Percentiles rank a stretch among this genome's conserved stretches.
phyloP scores from a whole-genome alignment of 2,329 filamentous ascomycete genomes.

The Pseudocercospora fuligena region DNA sequence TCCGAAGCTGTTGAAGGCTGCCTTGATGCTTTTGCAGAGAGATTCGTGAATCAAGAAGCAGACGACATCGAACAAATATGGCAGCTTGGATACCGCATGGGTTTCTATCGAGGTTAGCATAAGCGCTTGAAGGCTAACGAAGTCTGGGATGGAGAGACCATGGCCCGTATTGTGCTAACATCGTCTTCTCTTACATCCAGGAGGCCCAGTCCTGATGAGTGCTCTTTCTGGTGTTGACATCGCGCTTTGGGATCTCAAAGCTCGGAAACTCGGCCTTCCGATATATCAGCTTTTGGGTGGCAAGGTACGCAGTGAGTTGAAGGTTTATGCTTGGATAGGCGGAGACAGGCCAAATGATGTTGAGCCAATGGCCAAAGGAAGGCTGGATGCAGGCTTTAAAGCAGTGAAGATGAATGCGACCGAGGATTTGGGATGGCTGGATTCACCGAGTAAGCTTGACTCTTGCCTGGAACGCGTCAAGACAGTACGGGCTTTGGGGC shows the following conservation, averaged over 20 bases:
- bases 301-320: conserved; percentile 70
- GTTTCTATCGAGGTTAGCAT: conserved; percentile 69
- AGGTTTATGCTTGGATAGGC: conserved; percentile 79
- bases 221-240: conserved; percentile 79
- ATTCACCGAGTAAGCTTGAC: conserved; percentile 69
- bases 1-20: conserved; percentile 75
- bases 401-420: conserved; percentile 81
- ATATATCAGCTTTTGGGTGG: conserved; percentile 76
- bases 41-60: conserved; percentile 70
- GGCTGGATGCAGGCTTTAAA: conserved; percentile 66
- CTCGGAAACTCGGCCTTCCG: conserved; percentile 66
- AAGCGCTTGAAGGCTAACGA: too few relatives aligned
- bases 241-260: conserved; percentile 79
- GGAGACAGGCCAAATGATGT: conserved; percentile 73
- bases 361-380: conserved; percentile 53
- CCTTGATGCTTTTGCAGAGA: conserved; percentile 67
- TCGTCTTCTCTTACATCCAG: too few relatives aligned
- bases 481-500: conserved; percentile 68
- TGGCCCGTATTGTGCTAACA: too few relatives aligned
- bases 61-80: conserved; percentile 82
- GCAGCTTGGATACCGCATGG: conserved; percentile 70
- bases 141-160: too few relatives aligned
- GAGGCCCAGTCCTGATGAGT: conserved; percentile 77
- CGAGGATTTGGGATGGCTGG: conserved; percentile 75
- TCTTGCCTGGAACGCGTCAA: conserved; percentile 69